phyloP scores from a whole-genome alignment of 2,329 filamentous ascomycete species.

The Cercospora janseana region DNA sequence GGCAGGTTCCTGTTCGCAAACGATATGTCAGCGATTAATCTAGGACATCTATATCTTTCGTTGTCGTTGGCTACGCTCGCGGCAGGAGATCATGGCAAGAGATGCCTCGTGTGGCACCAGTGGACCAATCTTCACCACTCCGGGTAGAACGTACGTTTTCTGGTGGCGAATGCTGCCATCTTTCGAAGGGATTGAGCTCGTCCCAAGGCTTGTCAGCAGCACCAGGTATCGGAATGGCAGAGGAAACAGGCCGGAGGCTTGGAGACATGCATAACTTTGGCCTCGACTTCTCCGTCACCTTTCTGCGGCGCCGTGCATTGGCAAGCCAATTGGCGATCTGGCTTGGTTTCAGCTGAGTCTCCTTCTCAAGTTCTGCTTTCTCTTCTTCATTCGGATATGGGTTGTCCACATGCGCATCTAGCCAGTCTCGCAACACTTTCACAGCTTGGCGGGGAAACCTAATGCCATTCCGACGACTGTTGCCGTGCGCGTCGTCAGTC shows the following conservation, averaged over 20 bases:
- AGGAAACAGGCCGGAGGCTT: slow-evolving; percentile 59
- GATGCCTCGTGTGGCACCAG: neutral
- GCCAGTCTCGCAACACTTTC: slow-evolving; percentile 79
- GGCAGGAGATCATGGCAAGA: too few species aligned
- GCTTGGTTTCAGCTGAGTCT: slow-evolving; percentile 75
- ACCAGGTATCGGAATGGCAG: slow-evolving; percentile 73
- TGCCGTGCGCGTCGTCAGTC: slow-evolving; percentile 37
- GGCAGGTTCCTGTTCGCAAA: slow-evolving; percentile 55
- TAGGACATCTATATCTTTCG: neutral
- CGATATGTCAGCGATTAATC: neutral
- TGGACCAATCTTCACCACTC: neutral
- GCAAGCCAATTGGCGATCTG: slow-evolving; percentile 93
- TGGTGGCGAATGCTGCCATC: slow-evolving; percentile 68
- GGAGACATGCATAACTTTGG: slow-evolving; percentile 54
- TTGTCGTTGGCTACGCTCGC: too few species aligned
- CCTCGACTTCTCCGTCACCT: slow-evolving; percentile 57
- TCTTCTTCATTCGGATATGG: slow-evolving; percentile 88
- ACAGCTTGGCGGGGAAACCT: slow-evolving; percentile 79
- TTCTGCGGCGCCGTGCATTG: slow-evolving; percentile 80
- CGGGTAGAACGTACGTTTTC: slow-evolving; percentile 48
- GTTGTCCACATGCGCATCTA: slow-evolving; percentile 73
- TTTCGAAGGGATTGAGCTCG: slow-evolving; percentile 63
- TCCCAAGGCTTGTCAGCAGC: slow-evolving; percentile 36
- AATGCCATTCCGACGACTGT: slow-evolving; percentile 54
- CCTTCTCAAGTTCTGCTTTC: slow-evolving; percentile 72